phyloP scores from a whole-genome alignment of 2,329 filamentous ascomycete species.

The Xylaria arbuscula region DNA sequence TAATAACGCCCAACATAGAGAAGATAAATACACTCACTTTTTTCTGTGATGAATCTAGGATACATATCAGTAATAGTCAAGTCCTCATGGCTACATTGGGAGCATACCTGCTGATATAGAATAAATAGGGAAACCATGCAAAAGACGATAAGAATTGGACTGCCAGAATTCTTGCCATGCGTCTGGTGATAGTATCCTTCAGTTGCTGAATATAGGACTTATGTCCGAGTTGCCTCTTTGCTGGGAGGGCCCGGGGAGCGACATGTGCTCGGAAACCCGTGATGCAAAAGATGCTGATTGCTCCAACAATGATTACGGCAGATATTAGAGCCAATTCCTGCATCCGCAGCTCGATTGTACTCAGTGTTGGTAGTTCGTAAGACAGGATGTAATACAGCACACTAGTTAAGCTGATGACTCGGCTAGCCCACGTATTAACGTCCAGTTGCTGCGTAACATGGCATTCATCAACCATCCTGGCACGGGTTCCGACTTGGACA shows the following conservation, averaged over 20 bases:
- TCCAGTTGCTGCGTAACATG: conserved; percentile 9
- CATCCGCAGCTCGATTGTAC: conserved; percentile 20
- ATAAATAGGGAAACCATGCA: conserved; percentile 26
- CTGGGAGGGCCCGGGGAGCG: background rate
- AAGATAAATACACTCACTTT: background rate
- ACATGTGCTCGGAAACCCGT: background rate
- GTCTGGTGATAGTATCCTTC: background rate
- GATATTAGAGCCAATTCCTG: conserved; percentile 25
- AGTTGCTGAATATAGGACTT: background rate
- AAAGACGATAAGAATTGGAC: conserved; percentile 17
- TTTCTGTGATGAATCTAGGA: conserved; percentile 7
- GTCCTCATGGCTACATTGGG: background rate
- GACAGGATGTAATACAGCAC: conserved; percentile 25
- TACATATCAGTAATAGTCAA: too few species aligned
- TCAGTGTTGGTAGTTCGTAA: conserved; percentile 11
- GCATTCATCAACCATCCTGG: conserved; percentile 24
- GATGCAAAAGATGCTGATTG: conserved; percentile 1
- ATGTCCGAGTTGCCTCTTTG: background rate
- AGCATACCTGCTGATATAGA: conserved; percentile 24
- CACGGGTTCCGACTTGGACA: conserved; percentile 14
- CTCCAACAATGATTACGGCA: conserved; percentile 13
- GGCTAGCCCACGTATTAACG: conserved; percentile 17
- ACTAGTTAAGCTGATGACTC: conserved; percentile 23
- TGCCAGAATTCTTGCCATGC: conserved; percentile 12
- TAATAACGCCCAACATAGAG: background rate